Evolutionary conservation across 345 rosid genomes (phyloP), one percentile per base, ranked within the genome.

Genomic region (Lumnitzera racemosa): DNA sequence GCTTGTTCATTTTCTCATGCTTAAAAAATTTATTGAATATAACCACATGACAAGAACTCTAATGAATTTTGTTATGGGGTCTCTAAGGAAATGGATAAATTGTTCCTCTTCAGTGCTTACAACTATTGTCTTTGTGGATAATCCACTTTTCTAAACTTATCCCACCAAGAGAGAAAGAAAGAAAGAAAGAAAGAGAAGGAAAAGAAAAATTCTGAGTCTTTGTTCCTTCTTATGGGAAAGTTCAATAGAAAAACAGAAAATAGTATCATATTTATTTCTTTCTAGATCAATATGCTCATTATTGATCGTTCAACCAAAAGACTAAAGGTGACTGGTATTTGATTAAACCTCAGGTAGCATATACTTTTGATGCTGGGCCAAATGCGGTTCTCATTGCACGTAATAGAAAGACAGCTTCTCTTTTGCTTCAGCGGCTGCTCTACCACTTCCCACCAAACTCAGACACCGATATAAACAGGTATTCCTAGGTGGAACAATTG

Each of bases 291-390:
- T 36, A 36, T 36, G 43, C 43, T 36, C 43, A 7, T 36, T 36
- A 9, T 5, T 36, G 43, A 36, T 36, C 11, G 10, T 36, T 36
- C 43, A 36, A 36, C 43, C 43, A 36, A 36, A 36, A 36, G 43
- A 36, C 9, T 4, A 36, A 36, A 36, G 43, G 4, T 27, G 31
- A 27, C 20, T 54, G 54, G 14, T 48, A 59, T 20, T 31, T 36
- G 25, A 41, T 56, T 36, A 29, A 52, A 54, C 78, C 53, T 59
- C 84, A 91, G 98, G 88, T 91, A 67, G 92, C 98, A 36, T 91
- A 89, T 66, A 91, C 98, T 47, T 91, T 89, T 55, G 98, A 91
- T 73, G 96, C 98, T 60, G 98, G 98, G 68, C 98, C 98, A 2
- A 91, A 89, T 53, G 95, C 96, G 2, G 96, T 91, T 67, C 66